These are phyloP conservation scores for Apophysomyces ossiformis DNA, from an alignment of 371 early-diverging fungal species.

Conservation along the genomic window DNA sequence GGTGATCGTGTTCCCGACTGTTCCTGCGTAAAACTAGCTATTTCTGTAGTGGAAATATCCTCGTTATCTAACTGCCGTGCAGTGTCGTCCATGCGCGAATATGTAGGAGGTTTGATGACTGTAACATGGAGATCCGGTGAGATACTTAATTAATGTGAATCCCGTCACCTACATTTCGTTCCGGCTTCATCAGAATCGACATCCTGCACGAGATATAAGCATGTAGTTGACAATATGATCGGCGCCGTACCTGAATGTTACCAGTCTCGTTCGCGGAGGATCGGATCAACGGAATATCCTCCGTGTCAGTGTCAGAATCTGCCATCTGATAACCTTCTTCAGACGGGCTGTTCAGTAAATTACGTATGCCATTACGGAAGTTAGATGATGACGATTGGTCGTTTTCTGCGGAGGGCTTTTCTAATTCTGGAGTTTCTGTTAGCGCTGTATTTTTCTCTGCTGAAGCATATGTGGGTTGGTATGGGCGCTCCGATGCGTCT, in stretches of 20 bases:
- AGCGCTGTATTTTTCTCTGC: slow-evolving; percentile 1
- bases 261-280: slow-evolving; percentile 1
- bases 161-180: not conserved
- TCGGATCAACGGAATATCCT: slow-evolving; percentile 33
- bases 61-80: not conserved
- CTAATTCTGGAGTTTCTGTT: not conserved
- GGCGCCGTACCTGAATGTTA: slow-evolving; percentile 3
- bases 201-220: not conserved
- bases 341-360: slow-evolving; percentile 33
- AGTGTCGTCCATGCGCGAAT: not conserved
- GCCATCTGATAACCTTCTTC: slow-evolving; percentile 39
- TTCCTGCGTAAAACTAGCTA: not conserved
- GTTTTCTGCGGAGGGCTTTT: not conserved
- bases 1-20: not conserved
- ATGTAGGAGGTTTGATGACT: slow-evolving; percentile 6
- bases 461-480: slow-evolving; percentile 6
- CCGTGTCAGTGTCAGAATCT: slow-evolving; percentile 48
- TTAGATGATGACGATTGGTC: slow-evolving; percentile 11
- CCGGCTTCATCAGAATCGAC: not conserved
- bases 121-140: not conserved
- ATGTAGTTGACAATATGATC: not conserved
- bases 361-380: slow-evolving; percentile 37
- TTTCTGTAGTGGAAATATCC: not conserved
- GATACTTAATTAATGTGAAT: not conserved
- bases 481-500: slow-evolving; percentile 25